Conservation (phyloP, 768 basidiomycete species). For the Mycena amicta region DNA sequence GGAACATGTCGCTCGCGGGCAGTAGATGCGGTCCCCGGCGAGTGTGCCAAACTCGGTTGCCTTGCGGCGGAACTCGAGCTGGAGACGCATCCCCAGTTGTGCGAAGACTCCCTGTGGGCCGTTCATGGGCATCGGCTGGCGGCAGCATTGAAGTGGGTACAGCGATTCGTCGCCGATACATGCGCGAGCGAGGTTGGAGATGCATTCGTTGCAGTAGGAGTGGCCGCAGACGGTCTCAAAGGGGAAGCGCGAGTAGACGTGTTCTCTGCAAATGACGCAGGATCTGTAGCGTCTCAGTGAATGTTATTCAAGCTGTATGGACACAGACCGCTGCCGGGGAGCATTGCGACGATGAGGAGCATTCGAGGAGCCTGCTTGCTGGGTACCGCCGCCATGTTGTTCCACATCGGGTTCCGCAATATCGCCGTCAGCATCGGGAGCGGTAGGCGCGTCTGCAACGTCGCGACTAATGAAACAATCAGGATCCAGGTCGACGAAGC, state of each 20-base stretch:
- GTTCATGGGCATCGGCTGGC: slow-evolving; percentile 34
- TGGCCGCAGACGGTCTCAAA: slow-evolving; percentile 48
- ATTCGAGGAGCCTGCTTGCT: too few relatives aligned
- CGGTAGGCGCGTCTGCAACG: background rate
- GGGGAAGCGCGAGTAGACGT: slow-evolving; percentile 20
- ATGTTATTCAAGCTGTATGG: too few relatives aligned
- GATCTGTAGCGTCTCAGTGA: too few relatives aligned
- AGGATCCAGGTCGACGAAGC: too few relatives aligned
- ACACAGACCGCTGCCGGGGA: background rate
- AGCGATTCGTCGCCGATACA: slow-evolving; percentile 53
- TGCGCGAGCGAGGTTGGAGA: slow-evolving; percentile 41
- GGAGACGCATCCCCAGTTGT: slow-evolving; percentile 17
- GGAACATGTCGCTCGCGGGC: slow-evolving; percentile 52
- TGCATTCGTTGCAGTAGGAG: slow-evolving; percentile 48
- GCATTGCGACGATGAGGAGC: background rate
- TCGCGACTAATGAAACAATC: too few relatives aligned
- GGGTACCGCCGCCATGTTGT: too few relatives aligned
- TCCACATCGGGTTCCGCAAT: too few relatives aligned
- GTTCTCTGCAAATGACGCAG: slow-evolving; percentile 49
- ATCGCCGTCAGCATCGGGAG: too few relatives aligned
- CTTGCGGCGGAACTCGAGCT: slow-evolving; percentile 42
- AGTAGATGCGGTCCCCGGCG: slow-evolving; percentile 50
- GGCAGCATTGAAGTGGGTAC: slow-evolving; percentile 55
- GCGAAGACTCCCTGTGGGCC: slow-evolving; percentile 32
- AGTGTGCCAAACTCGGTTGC: slow-evolving; percentile 47